Conservation (phyloP, 495 filamentous ascomycete species). For the Bathelium albidoporum region DNA sequence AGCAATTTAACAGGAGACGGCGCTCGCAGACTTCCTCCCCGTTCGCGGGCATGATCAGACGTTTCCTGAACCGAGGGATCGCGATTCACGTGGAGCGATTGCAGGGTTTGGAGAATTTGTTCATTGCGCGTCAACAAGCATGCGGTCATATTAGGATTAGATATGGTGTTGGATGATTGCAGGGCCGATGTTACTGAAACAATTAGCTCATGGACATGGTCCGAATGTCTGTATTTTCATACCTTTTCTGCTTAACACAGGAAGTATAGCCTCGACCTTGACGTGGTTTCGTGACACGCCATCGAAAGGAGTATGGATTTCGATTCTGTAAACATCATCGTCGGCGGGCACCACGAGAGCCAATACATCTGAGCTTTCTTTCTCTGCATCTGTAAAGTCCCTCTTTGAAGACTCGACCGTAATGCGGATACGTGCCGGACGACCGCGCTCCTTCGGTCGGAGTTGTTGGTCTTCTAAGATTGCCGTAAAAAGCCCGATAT, state of each 20-base stretch:
- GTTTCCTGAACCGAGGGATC: not conserved
- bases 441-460: conserved; percentile 43
- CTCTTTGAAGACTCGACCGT: conserved; percentile 51
- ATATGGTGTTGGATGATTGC: not conserved
- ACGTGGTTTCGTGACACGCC: conserved; percentile 57
- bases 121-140: conserved; percentile 56
- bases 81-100: not conserved
- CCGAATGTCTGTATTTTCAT: conserved; percentile 25
- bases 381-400: conserved; percentile 49
- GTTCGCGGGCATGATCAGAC: not conserved
- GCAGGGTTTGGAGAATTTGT: conserved; percentile 46
- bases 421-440: conserved; percentile 49
- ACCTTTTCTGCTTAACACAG: conserved; percentile 59
- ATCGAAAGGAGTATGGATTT: conserved; percentile 51
- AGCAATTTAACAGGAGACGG: conserved; percentile 85
- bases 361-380: conserved; percentile 54
- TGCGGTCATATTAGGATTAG: conserved; percentile 39
- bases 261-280: conserved; percentile 53
- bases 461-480: conserved; percentile 60
- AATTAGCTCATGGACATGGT: not conserved
- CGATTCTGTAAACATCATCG: conserved; percentile 44
- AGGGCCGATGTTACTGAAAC: not conserved
- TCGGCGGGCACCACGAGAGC: conserved; percentile 24
- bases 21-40: conserved; percentile 47
- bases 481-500: conserved; percentile 58